Percentiles rank a stretch among this genome's conserved stretches.
Conservation (phyloP, 2,329 filamentous ascomycete genomes). For the Calonectria hawksworthii region DNA sequence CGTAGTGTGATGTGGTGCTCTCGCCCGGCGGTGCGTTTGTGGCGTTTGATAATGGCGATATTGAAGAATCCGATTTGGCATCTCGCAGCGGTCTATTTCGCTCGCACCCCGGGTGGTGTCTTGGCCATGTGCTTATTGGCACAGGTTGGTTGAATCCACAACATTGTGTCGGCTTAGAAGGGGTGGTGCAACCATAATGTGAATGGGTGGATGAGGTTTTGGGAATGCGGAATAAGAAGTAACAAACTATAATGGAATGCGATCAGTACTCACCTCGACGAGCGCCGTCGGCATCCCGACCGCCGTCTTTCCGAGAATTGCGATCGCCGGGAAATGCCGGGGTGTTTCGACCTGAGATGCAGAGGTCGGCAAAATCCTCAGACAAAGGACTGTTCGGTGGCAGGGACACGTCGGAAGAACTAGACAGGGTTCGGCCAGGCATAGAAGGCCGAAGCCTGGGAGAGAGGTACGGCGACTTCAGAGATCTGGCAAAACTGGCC, state of each 20-base stretch:
- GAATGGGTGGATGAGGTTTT: background rate
- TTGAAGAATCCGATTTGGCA: slow-evolving; percentile 1
- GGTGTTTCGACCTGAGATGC: slow-evolving; percentile 47
- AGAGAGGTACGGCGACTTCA: slow-evolving; percentile 62
- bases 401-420: slow-evolving; percentile 61
- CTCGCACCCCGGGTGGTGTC: background rate
- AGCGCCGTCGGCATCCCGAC: slow-evolving; percentile 32
- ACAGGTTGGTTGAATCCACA: background rate
- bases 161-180: slow-evolving; percentile 12
- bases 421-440: slow-evolving; percentile 60
- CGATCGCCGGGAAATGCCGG: slow-evolving; percentile 36
- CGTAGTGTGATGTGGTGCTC: background rate
- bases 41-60: slow-evolving; percentile 4
- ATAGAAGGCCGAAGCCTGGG: slow-evolving; percentile 60
- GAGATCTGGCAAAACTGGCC: slow-evolving; percentile 64
- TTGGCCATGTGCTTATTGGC: background rate
- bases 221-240: slow-evolving; percentile 8
- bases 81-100: background rate
- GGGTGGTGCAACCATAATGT: slow-evolving; percentile 15
- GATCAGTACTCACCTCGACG: slow-evolving; percentile 31
- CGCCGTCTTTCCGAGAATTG: slow-evolving; percentile 32
- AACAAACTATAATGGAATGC: slow-evolving; percentile 15
- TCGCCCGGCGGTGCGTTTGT: background rate
- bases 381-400: slow-evolving; percentile 47
- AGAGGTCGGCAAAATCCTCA: slow-evolving; percentile 49